Percentiles rank a stretch among this genome's conserved stretches.
phyloP scores from a whole-genome alignment of 2,329 filamentous ascomycete genomes.

The Alternaria tenuissima region DNA sequence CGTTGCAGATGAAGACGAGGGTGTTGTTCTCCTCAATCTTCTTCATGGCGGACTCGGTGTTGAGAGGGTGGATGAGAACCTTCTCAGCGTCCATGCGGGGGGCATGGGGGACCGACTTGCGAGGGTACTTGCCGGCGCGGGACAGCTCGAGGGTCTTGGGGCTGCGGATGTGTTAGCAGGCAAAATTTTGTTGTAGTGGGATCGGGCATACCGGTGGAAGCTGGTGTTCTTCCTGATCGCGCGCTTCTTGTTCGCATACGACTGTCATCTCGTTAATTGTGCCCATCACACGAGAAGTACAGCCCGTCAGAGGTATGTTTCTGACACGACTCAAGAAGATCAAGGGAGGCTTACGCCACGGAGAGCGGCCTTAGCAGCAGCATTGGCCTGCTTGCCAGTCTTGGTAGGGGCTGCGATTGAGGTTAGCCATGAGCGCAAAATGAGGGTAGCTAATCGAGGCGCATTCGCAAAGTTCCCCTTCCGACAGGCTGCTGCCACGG shows the following conservation, averaged over 20 bases:
- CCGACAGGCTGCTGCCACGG: conserved; percentile 16
- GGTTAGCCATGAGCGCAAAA: conserved; percentile 35
- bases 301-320: conserved; percentile 62
- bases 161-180: conserved; percentile 18
- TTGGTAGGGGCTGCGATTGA: conserved; percentile 63
- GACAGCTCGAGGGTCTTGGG: conserved; percentile 95
- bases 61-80: conserved; percentile 95
- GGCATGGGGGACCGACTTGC: conserved; percentile 89
- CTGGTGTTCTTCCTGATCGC: conserved; percentile 91
- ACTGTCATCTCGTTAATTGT: conserved; percentile 60
- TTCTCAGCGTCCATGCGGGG: conserved; percentile 97
- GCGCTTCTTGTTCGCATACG: conserved; percentile 83
- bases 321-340: conserved; percentile 58
- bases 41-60: conserved; percentile 99
- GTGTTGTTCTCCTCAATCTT: conserved; percentile 99
- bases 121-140: conserved; percentile 92
- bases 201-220: conserved; percentile 75
- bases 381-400: conserved; percentile 78
- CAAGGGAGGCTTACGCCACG: conserved; percentile 77
- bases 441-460: conserved; percentile 27
- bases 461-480: conserved; percentile 32
- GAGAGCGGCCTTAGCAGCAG: conserved; percentile 94
- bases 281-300: conserved; percentile 52
- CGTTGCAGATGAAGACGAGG: conserved; percentile 94
- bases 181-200: not conserved